Base-by-base conservation (phyloP, 441 rosid species). In the Erysimum cheiri region DNA sequence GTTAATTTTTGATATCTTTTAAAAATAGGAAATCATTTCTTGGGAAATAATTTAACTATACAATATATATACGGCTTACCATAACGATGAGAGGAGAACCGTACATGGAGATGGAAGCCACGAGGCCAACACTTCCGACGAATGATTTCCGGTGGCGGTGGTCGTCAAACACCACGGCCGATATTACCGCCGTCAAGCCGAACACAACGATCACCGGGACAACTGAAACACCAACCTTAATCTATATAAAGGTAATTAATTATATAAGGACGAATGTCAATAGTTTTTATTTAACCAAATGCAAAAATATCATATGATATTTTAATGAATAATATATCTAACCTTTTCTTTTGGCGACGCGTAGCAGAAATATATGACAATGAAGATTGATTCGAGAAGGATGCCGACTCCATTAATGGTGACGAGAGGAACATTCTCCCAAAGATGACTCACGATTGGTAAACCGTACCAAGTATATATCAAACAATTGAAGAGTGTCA, bases 391-490 rank as follows among this genome's bases (percentile, higher is more conserved):
- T 87, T 93, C 88, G n/a, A 89, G 78, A 70, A 93, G 29, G 64
- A 88, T 82, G 64, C 98, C 98, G 1, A 87, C 47, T 35, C 90
- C 91, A 29, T 93, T 91, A 75, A 88, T 83, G 60, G 95, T 88
- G 64, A 84, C 82, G 6, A 91, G 73, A 1, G 87, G 87, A 49
- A 88, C 80, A 72, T 93, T 91, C 67, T 91, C 96, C 97, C 93
- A 89, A 70, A 50, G 69, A 83, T 70, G 53, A 87, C 97, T 93
- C 32, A 91, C 97, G 8, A 89, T 56, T 0, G 98, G 98, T 71
- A 87, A 55, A 32, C 92, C 98, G 44, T 93, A 93, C 95, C 95
- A 89, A 50, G 88, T 88, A 69, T 83, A 89, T 0, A 93, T 69
- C 14, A 93, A 80, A 72, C 98, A 93, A 63, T 85, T 89, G 41